phyloP scores from a whole-genome alignment of 176 grass and related monocot species.

The Aegilops tauschii region DNA sequence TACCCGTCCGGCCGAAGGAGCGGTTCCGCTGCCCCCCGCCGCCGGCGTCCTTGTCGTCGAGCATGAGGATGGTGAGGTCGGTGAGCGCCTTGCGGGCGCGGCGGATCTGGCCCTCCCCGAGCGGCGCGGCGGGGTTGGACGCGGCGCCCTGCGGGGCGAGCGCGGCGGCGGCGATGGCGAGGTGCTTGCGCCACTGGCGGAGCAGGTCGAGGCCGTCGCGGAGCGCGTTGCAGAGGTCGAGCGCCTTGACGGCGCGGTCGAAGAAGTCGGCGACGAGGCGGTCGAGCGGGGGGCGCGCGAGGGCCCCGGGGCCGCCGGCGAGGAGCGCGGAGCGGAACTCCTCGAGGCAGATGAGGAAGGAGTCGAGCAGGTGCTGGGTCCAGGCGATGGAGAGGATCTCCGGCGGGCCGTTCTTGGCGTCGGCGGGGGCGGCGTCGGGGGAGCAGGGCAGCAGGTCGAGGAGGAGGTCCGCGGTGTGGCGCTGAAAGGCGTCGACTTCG shows the following conservation, averaged over 20 bases:
- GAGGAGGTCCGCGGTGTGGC: constrained; percentile 39
- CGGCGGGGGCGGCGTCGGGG: background rate
- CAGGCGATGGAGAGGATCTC: constrained; percentile 70
- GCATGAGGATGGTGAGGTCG: constrained; percentile 94
- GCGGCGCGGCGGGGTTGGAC: background rate
- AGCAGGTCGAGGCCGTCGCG: constrained; percentile 77
- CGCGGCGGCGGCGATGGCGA: constrained; percentile 58
- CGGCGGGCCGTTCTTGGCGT: background rate
- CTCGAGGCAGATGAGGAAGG: constrained; percentile 75
- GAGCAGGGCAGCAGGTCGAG: constrained; percentile 41
- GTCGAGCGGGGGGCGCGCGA: constrained; percentile 50
- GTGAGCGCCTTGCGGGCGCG: constrained; percentile 85
- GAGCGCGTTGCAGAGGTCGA: constrained; percentile 96
- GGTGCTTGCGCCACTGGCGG: constrained; percentile 73
- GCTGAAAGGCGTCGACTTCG: constrained; percentile 62
- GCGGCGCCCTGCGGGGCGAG: background rate
- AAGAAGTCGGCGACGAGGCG: constrained; percentile 79
- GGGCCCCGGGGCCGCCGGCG: background rate
- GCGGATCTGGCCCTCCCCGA: constrained; percentile 78
- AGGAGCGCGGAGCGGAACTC: constrained; percentile 77
- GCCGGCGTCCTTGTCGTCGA: constrained; percentile 69
- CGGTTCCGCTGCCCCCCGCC: constrained; percentile 62
- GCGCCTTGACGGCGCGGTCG: constrained; percentile 84
- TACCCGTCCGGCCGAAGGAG: constrained; percentile 54
- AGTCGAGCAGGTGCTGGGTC: constrained; percentile 57